Percentiles rank a stretch among this genome's conserved stretches.
These are phyloP conservation scores for Sporisorium exsertum DNA, from an alignment of 1,284 basidiomycete species.

Conservation along the genomic window DNA sequence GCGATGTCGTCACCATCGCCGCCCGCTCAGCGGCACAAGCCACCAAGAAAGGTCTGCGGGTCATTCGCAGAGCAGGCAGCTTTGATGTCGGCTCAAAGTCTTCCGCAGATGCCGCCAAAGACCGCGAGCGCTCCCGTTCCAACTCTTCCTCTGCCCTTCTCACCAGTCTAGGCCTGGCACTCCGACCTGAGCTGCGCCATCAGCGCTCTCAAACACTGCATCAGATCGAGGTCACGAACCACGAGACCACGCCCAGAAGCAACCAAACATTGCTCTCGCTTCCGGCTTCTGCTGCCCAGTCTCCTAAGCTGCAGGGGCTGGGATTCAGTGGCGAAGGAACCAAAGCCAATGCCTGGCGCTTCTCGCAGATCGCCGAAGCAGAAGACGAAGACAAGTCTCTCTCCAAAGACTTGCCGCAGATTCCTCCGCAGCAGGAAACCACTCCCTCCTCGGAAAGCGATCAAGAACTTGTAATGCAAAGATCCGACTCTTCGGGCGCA, in stretches of 20 bases:
- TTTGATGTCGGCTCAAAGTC: constrained; percentile 40
- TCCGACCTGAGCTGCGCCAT: constrained; percentile 22
- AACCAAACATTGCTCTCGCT: constrained; percentile 12
- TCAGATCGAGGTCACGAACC: constrained; percentile 4
- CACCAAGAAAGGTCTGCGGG: constrained; percentile 37
- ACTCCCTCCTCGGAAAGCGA: constrained; percentile 27
- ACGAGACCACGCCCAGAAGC: neutral
- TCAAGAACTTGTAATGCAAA: constrained; percentile 13
- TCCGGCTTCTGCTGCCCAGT: constrained; percentile 15
- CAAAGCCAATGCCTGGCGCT: constrained; percentile 25
- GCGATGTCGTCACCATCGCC: constrained; percentile 34
- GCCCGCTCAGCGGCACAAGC: constrained; percentile 38
- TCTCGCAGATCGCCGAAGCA: constrained; percentile 47
- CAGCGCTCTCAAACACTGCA: constrained; percentile 33
- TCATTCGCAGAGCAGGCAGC: constrained; percentile 44
- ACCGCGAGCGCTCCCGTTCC: constrained; percentile 30
- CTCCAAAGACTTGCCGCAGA: constrained; percentile 30
- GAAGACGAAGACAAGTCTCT: constrained; percentile 45
- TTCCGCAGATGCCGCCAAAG: neutral
- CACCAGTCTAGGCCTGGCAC: constrained; percentile 14
- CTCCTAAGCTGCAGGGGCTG: constrained; percentile 26
- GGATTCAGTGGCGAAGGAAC: constrained; percentile 16
- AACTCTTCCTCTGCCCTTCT: constrained; percentile 41
- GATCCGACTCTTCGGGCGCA: constrained; percentile 10
- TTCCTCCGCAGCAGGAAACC: constrained; percentile 2